Evolutionary conservation across 495 filamentous ascomycete genomes (phyloP).

Genomic region (Jackrogersella multiformis): DNA sequence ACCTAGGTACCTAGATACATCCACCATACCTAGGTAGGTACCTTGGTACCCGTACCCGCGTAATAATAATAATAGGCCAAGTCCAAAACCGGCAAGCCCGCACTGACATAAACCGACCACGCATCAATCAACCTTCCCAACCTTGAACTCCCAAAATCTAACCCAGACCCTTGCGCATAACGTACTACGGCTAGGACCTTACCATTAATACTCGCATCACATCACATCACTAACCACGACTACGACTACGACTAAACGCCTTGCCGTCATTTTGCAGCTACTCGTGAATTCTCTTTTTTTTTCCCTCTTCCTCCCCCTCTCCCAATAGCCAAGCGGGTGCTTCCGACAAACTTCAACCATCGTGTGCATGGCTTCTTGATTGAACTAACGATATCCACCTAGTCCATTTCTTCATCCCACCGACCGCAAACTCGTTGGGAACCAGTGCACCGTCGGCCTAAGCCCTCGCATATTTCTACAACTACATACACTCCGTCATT

Average conservation of each 20-base stretch:
- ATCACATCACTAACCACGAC: conserved; percentile 38
- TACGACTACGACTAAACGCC: conserved; percentile 27
- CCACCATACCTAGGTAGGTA: too few relatives aligned
- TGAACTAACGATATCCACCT: conserved; percentile 20
- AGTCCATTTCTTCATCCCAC: conserved; percentile 25
- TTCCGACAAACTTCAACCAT: conserved; percentile 25
- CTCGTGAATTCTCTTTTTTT: conserved; percentile 31
- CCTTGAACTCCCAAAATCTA: conserved; percentile 24
- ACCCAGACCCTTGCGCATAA: conserved; percentile 34
- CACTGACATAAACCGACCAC: conserved; percentile 39
- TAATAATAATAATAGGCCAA: too few relatives aligned
- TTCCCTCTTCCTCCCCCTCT: conserved; percentile 13
- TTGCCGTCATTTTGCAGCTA: conserved; percentile 41
- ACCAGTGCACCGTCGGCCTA: conserved; percentile 33
- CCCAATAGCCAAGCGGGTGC: conserved; percentile 25
- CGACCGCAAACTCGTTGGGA: conserved; percentile 37
- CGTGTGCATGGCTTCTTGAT: conserved; percentile 32
- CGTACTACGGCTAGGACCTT: conserved; percentile 24
- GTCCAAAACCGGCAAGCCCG: conserved; percentile 31
- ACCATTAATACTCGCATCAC: conserved; percentile 33
- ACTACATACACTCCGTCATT: conserved; percentile 36
- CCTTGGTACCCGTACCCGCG: background rate
- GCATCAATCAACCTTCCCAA: conserved; percentile 35
- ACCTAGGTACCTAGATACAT: too few relatives aligned
- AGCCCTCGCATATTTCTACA: conserved; percentile 25